Percentiles rank a stretch among this genome's conserved stretches.
These are phyloP conservation scores for Acephala macrosclerotiorum DNA, from an alignment of 2,329 filamentous ascomycete genomes.

Conservation along the genomic window DNA sequence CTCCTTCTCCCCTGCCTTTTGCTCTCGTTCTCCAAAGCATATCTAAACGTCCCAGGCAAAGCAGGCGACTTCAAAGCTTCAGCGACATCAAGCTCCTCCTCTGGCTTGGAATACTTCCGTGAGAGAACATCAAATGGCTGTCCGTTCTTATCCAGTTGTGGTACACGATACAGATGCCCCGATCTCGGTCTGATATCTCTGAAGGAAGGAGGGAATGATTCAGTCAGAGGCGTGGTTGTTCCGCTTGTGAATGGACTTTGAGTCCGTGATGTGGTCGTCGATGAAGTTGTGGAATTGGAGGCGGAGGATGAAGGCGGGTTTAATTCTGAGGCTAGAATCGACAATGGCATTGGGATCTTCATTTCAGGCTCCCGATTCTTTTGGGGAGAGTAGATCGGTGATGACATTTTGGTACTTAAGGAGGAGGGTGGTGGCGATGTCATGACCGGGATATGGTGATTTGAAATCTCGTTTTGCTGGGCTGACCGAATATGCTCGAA, in stretches of 20 bases:
- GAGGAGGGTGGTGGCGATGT: not conserved
- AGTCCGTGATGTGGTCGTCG: not conserved
- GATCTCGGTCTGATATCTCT: not conserved
- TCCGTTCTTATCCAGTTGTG: conserved; percentile 15
- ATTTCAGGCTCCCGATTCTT: not conserved
- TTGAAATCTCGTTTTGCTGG: not conserved
- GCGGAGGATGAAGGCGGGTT: not conserved
- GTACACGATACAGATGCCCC: conserved; percentile 3
- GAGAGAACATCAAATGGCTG: conserved; percentile 8
- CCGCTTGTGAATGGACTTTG: not conserved
- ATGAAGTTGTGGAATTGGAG: conserved; percentile 5
- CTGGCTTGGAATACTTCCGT: conserved; percentile 15
- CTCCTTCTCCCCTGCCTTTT: not conserved
- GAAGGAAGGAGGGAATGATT: not conserved
- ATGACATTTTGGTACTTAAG: not conserved
- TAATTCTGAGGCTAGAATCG: too few relatives aligned
- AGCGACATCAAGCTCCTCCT: conserved; percentile 15
- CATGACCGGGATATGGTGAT: not conserved
- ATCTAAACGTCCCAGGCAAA: conserved; percentile 13
- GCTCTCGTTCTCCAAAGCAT: not conserved
- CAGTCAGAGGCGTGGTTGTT: not conserved
- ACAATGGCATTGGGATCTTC: not conserved
- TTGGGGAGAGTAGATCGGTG: not conserved
- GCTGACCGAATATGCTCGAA: not conserved
- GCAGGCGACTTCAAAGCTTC: conserved; percentile 15